Percentiles rank a stretch among this genome's conserved stretches.
Conservation (phyloP, 1,284 basidiomycete species). For the Rhodotorula sp. region DNA sequence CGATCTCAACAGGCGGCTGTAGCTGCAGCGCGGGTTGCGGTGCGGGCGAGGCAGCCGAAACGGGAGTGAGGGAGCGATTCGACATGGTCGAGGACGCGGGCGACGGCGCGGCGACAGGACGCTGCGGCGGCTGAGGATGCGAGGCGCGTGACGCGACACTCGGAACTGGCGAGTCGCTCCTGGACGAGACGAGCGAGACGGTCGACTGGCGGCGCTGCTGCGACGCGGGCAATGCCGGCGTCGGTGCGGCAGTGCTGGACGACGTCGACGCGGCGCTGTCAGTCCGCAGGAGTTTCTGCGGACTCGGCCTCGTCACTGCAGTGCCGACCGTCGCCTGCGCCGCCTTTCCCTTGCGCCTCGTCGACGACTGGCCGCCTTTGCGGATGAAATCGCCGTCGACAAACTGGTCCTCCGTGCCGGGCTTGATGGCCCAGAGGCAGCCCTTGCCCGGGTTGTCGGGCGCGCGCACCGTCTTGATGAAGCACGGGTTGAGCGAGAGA, state of each 20-base stretch:
- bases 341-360: conserved; percentile 12
- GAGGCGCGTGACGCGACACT: not conserved
- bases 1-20: conserved; percentile 1
- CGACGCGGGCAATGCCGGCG: not conserved
- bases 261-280: not conserved
- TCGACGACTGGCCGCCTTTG: conserved; percentile 32
- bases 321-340: not conserved
- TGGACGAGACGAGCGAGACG: not conserved
- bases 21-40: not conserved
- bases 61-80: conserved; percentile 6
- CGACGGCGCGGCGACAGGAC: not conserved
- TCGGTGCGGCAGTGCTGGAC: not conserved
- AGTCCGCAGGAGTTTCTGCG: not conserved
- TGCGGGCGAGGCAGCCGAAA: not conserved
- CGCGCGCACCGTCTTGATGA: conserved; percentile 46
- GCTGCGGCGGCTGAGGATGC: not conserved
- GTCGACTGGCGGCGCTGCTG: not conserved
- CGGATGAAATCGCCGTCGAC: conserved; percentile 47
- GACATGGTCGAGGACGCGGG: conserved; percentile 4
- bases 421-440: conserved; percentile 52
- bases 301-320: not conserved
- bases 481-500: conserved; percentile 72
- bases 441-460: conserved; percentile 53
- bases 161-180: not conserved
- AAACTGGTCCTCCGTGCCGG: conserved; percentile 48